Percentiles rank a stretch among this genome's conserved stretches.
Conservation (phyloP, 768 basidiomycete genomes). For the Pisolithus marmoratus region DNA sequence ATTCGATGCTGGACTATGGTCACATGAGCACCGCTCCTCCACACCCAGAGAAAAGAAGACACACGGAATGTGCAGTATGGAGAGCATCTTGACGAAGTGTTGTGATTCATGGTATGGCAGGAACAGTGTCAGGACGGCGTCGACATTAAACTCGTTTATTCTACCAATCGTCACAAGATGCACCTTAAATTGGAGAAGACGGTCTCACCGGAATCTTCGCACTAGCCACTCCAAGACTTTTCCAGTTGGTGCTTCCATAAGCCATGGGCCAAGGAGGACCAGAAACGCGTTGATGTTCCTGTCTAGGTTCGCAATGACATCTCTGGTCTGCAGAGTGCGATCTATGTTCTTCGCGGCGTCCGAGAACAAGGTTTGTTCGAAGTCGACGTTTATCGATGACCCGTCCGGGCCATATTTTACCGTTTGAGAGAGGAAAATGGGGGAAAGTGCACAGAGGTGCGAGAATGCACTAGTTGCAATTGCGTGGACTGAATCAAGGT, state of each 20-base stretch:
- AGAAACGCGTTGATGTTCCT: slow-evolving; percentile 55
- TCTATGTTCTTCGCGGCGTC: slow-evolving; percentile 71
- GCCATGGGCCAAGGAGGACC: slow-evolving; percentile 67
- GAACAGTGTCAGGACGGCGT: slow-evolving; percentile 72
- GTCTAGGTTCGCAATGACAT: slow-evolving; percentile 63
- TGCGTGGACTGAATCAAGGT: slow-evolving; percentile 81
- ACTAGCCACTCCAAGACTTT: slow-evolving; percentile 95
- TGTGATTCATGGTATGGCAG: slow-evolving; percentile 93
- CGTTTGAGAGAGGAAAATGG: slow-evolving; percentile 33
- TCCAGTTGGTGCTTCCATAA: slow-evolving; percentile 74
- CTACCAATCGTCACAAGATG: slow-evolving; percentile 35
- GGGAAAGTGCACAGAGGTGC: slow-evolving; percentile 60
- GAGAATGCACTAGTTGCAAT: slow-evolving; percentile 74
- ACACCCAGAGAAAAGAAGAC: slow-evolving; percentile 14
- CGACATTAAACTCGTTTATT: slow-evolving; percentile 90
- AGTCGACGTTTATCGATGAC: slow-evolving; percentile 29
- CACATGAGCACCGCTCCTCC: slow-evolving; percentile 1
- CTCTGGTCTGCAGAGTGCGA: slow-evolving; percentile 64
- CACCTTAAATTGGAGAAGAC: neutral
- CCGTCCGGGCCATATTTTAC: slow-evolving; percentile 12
- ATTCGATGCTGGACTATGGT: slow-evolving; percentile 47
- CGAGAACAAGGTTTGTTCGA: slow-evolving; percentile 73
- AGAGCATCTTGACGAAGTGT: slow-evolving; percentile 90
- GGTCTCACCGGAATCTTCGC: slow-evolving; percentile 74
- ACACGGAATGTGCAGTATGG: slow-evolving; percentile 75